phyloP scores from a whole-genome alignment of 83 land plant genomes.

The Larix sibirica region DNA sequence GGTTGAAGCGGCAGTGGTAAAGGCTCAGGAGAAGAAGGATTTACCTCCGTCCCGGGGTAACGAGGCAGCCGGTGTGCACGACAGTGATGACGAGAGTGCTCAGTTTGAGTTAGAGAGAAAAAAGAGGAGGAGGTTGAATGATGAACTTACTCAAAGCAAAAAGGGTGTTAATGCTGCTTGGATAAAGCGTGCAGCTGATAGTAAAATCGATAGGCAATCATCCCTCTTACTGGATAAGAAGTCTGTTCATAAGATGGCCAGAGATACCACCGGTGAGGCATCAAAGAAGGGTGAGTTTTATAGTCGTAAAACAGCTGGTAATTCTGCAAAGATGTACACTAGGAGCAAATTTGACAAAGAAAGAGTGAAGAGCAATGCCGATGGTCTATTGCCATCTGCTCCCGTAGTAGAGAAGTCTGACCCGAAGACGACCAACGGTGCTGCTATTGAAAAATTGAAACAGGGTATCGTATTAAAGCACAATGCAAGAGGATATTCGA shows the following conservation, averaged over 20 bases:
- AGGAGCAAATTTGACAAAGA: neutral
- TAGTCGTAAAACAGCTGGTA: neutral
- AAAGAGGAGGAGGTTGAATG: slow-evolving; percentile 6
- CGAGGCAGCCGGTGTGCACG: neutral
- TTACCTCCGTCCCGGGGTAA: too few species aligned
- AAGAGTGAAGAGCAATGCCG: neutral
- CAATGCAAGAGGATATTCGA: neutral
- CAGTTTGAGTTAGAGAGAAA: slow-evolving; percentile 1
- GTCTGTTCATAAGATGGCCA: neutral
- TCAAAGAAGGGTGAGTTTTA: neutral
- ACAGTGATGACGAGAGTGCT: neutral
- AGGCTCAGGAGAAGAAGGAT: too few species aligned
- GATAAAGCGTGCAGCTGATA: neutral
- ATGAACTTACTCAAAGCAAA: slow-evolving; percentile 21
- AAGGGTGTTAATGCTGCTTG: neutral
- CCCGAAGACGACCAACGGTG: neutral
- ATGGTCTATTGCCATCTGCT: neutral
- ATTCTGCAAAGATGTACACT: neutral
- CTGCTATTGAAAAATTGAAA: neutral
- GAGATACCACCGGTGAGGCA: neutral
- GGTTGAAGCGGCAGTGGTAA: too few species aligned
- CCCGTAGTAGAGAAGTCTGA: neutral
- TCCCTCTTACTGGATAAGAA: neutral
- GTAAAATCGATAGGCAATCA: neutral
- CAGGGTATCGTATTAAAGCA: neutral